Percentiles rank a stretch among this genome's conserved stretches.
phyloP scores from a whole-genome alignment of 1,139 yeast genomes.

The Kurtzmaniella quercitrusa region DNA sequence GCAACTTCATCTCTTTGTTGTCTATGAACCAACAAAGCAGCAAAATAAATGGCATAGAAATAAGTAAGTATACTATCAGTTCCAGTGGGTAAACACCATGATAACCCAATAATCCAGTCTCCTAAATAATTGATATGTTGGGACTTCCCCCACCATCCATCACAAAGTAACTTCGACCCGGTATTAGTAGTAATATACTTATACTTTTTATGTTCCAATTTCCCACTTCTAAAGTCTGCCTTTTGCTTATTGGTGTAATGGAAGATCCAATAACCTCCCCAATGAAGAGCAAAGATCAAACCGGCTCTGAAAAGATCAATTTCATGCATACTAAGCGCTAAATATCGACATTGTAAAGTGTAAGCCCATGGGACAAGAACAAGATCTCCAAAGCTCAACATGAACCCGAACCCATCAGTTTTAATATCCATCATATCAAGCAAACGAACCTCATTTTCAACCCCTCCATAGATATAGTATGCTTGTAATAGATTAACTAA shows the following conservation, averaged over 20 bases:
- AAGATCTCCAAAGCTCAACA: slow-evolving; percentile 92
- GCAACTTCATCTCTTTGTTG: slow-evolving; percentile 89
- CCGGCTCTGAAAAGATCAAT: slow-evolving; percentile 41
- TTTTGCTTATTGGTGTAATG: slow-evolving; percentile 81
- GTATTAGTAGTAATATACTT: slow-evolving; percentile 67
- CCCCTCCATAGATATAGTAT: slow-evolving; percentile 87
- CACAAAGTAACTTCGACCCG: slow-evolving; percentile 76
- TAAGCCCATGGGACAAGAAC: slow-evolving; percentile 94
- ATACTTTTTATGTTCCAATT: slow-evolving; percentile 56
- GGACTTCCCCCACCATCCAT: slow-evolving; percentile 95
- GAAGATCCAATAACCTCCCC: slow-evolving; percentile 76
- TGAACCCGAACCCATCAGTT: slow-evolving; percentile 95
- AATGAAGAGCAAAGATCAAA: slow-evolving; percentile 41
- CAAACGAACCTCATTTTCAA: slow-evolving; percentile 82
- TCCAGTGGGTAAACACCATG: slow-evolving; percentile 93
- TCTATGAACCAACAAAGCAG: slow-evolving; percentile 75
- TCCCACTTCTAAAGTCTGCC: slow-evolving; percentile 76
- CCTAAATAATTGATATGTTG: slow-evolving; percentile 96
- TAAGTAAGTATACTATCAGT: slow-evolving; percentile 78
- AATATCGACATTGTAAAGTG: slow-evolving; percentile 77
- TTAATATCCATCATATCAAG: slow-evolving; percentile 93
- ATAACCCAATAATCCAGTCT: slow-evolving; percentile 88
- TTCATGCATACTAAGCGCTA: slow-evolving; percentile 51
- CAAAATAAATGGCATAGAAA: slow-evolving; percentile 82
- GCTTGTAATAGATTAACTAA: slow-evolving; percentile 69